These are phyloP conservation scores for Talaromyces sp. DNA, from an alignment of 2,329 filamentous ascomycete species.

Conservation along the genomic window DNA sequence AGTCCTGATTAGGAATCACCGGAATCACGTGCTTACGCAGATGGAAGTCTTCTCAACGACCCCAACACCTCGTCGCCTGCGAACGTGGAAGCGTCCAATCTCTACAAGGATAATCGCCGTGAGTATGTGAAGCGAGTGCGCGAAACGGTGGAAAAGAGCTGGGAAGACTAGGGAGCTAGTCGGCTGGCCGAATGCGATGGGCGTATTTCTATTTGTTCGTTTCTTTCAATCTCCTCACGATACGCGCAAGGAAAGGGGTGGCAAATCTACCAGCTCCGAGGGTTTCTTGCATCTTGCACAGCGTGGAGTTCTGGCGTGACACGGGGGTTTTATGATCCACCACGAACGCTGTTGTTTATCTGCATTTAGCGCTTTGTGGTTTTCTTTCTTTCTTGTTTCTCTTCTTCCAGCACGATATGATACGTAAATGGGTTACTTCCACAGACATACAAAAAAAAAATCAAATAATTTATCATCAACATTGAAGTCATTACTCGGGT, in stretches of 20 bases:
- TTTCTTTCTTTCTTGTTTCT: not conserved
- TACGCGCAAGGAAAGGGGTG: not conserved
- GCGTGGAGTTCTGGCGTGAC: slow-evolving; percentile 39
- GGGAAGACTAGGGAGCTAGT: slow-evolving; percentile 66
- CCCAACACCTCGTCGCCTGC: slow-evolving; percentile 97
- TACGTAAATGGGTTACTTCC: not conserved
- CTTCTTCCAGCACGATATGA: not conserved
- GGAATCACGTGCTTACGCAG: not conserved
- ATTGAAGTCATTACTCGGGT: no score
- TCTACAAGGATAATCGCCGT: slow-evolving; percentile 96
- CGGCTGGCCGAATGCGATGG: slow-evolving; percentile 41
- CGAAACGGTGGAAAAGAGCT: slow-evolving; percentile 98
- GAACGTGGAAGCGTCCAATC: slow-evolving; percentile 94
- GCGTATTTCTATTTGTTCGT: not conserved
- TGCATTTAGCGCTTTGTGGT: not conserved
- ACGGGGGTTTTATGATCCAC: slow-evolving; percentile 12
- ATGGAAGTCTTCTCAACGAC: slow-evolving; percentile 78
- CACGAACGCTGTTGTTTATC: not conserved
- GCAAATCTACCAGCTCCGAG: not conserved
- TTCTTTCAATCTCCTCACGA: slow-evolving; percentile 2
- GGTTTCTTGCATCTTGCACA: slow-evolving; percentile 26
- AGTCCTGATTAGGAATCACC: not conserved
- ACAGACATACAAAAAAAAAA: not conserved
- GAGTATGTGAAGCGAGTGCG: slow-evolving; percentile 94
- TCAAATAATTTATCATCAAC: not conserved